Conservation (phyloP, 1,139 yeast genomes). For the Pneumocystis wakefieldiae region DNA sequence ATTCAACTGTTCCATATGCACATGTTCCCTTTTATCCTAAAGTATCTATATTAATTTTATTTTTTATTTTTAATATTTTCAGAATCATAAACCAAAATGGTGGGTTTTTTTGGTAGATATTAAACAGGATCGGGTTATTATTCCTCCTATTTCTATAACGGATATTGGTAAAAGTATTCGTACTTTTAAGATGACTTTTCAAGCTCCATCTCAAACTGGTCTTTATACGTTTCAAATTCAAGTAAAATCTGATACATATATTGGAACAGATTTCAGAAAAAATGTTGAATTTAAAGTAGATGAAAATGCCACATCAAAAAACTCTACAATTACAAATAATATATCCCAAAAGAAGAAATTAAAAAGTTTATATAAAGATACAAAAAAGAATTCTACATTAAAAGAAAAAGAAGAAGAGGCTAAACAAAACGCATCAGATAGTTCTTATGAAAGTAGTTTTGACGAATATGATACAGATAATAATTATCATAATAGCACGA, state of each 20-base stretch:
- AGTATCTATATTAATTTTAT: not conserved
- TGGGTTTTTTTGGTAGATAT: conserved; percentile 12
- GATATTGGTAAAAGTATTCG: conserved; percentile 7
- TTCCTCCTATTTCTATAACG: conserved; percentile 10
- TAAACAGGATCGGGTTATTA: conserved; percentile 12
- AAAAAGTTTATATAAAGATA: not conserved
- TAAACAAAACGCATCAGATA: not conserved
- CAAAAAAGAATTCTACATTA: not conserved
- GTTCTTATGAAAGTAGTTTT: not conserved
- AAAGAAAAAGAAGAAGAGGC: not conserved
- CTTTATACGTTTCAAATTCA: conserved; percentile 9
- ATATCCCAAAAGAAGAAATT: not conserved
- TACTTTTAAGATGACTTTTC: conserved; percentile 11
- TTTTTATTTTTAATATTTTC: conserved; percentile 8
- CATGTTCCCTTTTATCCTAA: conserved; percentile 1
- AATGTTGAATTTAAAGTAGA: conserved; percentile 8
- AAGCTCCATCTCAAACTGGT: conserved; percentile 12
- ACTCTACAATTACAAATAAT: not conserved
- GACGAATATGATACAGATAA: not conserved
- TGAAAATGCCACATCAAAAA: not conserved
- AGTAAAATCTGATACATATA: conserved; percentile 11
- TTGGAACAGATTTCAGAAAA: conserved; percentile 9
- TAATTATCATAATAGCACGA: not conserved
- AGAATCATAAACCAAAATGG: conserved; percentile 8
- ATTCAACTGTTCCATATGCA: not conserved